phyloP scores from a whole-genome alignment of 176 grass and related monocot species.

The Raddia guianensis region DNA sequence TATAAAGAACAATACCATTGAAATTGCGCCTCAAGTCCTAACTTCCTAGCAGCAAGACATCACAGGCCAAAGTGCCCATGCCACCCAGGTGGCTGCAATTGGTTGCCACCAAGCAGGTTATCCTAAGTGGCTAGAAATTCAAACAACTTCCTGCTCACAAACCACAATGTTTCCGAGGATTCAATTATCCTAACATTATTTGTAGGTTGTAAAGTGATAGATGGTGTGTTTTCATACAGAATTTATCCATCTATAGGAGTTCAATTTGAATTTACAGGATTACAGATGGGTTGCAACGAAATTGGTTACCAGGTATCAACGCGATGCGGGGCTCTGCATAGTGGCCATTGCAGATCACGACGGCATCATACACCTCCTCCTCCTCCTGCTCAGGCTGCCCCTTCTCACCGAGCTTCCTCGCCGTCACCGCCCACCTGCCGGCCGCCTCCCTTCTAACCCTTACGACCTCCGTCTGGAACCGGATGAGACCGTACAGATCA shows the following conservation, averaged over 20 bases:
- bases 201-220: not conserved
- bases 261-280: slow-evolving; percentile 13
- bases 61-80: no score
- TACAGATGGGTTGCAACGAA: not conserved
- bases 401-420: slow-evolving; percentile 54
- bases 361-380: slow-evolving; percentile 58
- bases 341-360: slow-evolving; percentile 82
- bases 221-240: not conserved
- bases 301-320: slow-evolving; percentile 54
- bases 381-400: slow-evolving; percentile 27
- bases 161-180: not conserved
- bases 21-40: no score
- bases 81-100: no score
- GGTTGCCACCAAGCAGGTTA: no score
- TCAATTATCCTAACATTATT: not conserved
- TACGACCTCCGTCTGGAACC: slow-evolving; percentile 71
- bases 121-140: not conserved
- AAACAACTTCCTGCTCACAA: not conserved
- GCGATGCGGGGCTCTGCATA: slow-evolving; percentile 58
- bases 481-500: slow-evolving; percentile 50
- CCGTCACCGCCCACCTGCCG: slow-evolving; percentile 66
- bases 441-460: slow-evolving; percentile 38
- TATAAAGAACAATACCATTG: no score
- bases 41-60: no score
- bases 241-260: not conserved